A percentile compares a stretch with the other conserved stretches of the same genome.
Evolutionary conservation across 768 basidiomycete genomes (phyloP).

Genomic region (Lactarius psammicola): DNA sequence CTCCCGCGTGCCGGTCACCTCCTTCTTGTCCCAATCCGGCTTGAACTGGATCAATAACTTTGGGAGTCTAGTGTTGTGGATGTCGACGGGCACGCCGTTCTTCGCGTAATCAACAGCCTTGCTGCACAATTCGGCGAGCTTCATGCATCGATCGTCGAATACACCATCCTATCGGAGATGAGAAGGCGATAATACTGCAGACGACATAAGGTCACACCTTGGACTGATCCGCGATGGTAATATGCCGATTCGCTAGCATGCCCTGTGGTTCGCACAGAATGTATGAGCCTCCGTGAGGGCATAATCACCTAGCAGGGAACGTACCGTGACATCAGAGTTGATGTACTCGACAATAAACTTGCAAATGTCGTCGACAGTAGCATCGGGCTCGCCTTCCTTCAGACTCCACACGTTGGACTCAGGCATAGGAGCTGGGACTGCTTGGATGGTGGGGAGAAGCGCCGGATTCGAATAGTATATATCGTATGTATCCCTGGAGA

Average conservation of each 20-base stretch:
- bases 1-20: slow-evolving; percentile 44
- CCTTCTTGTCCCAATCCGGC: slow-evolving; percentile 70
- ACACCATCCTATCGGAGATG: slow-evolving; percentile 51
- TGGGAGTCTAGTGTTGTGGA: slow-evolving; percentile 50
- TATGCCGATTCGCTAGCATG: slow-evolving; percentile 63
- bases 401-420: slow-evolving; percentile 16
- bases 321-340: slow-evolving; percentile 74
- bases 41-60: slow-evolving; percentile 60
- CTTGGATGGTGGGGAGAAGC: slow-evolving; percentile 52
- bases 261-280: slow-evolving; percentile 44
- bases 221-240: slow-evolving; percentile 77
- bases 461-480: slow-evolving; percentile 39
- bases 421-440: slow-evolving; percentile 46
- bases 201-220: slow-evolving; percentile 40
- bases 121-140: slow-evolving; percentile 58
- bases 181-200: neutral
- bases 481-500: neutral
- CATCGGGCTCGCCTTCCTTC: slow-evolving; percentile 37
- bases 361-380: slow-evolving; percentile 68
- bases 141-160: slow-evolving; percentile 53
- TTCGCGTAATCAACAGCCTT: slow-evolving; percentile 81
- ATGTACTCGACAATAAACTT: slow-evolving; percentile 83
- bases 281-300: neutral
- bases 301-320: slow-evolving; percentile 22
- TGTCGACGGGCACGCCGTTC: slow-evolving; percentile 63